These are phyloP conservation scores for Talaromyces piceae DNA, from an alignment of 2,329 filamentous ascomycete species.

Conservation along the genomic window DNA sequence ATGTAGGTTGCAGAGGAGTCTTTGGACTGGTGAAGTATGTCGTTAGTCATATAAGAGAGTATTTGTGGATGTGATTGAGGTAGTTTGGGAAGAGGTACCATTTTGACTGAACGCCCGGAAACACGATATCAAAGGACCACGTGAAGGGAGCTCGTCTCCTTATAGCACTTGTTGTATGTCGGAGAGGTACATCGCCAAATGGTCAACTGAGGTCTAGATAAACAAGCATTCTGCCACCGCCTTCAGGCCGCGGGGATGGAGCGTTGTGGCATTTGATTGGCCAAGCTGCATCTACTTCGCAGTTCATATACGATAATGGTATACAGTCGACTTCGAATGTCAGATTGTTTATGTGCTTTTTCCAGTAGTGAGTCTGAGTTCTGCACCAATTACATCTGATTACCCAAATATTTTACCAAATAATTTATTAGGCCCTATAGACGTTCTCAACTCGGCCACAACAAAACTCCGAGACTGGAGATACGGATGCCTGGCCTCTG, in stretches of 20 bases:
- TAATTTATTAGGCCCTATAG: no score
- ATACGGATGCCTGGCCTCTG: neutral
- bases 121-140: no score
- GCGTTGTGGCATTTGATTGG: neutral
- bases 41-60: neutral
- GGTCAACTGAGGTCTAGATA: no score
- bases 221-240: neutral
- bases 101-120: neutral
- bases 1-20: conserved; percentile 43
- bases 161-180: no score
- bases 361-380: neutral
- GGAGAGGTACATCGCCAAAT: no score
- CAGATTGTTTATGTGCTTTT: neutral
- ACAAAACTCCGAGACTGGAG: no score
- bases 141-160: no score
- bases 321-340: no score
- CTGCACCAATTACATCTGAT: no score
- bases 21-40: conserved; percentile 38
- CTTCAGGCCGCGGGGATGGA: neutral
- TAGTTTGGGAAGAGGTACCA: neutral
- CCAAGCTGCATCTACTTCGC: neutral
- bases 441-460: no score
- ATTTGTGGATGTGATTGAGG: neutral
- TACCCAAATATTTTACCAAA: no score
- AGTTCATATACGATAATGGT: no score